Base-by-base conservation (phyloP, 176 grass and related monocot species). In the Rhynchospora pubera region DNA sequence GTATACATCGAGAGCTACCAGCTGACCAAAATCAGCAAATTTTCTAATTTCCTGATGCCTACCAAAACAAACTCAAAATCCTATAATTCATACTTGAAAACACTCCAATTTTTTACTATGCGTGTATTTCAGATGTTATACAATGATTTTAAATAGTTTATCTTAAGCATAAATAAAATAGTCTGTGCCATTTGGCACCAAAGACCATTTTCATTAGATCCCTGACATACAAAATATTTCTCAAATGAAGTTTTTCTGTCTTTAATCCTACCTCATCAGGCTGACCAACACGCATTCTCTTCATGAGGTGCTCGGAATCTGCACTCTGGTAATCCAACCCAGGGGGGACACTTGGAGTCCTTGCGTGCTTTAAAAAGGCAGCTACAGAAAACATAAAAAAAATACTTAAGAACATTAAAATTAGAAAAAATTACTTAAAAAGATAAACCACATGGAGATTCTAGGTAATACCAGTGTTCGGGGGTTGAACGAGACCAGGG, bases 261-360 rank as follows among this genome's bases (percentile, higher is more conserved):
- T 62, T 23, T 45, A 63, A 90, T 95, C 96, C 93, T 91, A 99
- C 96, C 93, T 99, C 97, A 78, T 99, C 97, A 57, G 91, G 86
- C 89, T 99, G 96, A 6, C 97, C 97, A 21, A 91, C 86, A 55
- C 97, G 90, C 84, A 99, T 93, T 90, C 97, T 95, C 87, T 99
- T 99, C 89, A 93, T 95, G 64, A 99, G 88, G 87, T 93, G 91
- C 88, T 99, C 97, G 62, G 97, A 99, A 89, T 99, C 97, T 82
- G 91, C 97, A 84, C 85, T 96, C 58, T 99, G 97, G 72, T 99
- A 99, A 88, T 96, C 97, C 83, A 96, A 91, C 51, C 84, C 97
- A 66, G 97, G 85, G 74, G 91, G 89, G 62, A 93, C 93, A 65
- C 87, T 87, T 26, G 93, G 96, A 44, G 90, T 91, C 81, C 97